Evolutionary conservation across 768 basidiomycete genomes (phyloP).

Genomic region (Collybia sp.): DNA sequence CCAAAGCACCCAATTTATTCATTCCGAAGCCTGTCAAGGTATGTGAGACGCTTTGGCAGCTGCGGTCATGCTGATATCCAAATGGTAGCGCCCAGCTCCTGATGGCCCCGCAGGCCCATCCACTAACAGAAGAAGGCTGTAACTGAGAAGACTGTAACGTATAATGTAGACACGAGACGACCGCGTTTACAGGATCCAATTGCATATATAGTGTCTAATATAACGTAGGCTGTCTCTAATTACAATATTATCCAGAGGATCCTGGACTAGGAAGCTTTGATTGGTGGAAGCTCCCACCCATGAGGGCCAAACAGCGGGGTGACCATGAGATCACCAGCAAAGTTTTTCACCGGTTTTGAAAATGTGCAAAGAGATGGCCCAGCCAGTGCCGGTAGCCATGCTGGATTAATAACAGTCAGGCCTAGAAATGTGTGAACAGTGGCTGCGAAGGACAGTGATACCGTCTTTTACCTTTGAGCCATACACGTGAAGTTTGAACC

Average conservation of each 20-base stretch:
- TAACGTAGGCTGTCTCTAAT: conserved; percentile 4
- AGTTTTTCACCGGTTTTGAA: conserved; percentile 78
- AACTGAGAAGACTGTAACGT: no score
- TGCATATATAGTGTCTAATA: neutral
- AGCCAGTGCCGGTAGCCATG: conserved; percentile 83
- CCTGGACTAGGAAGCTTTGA: conserved; percentile 31
- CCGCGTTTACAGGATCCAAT: neutral
- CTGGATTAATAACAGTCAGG: conserved; percentile 79
- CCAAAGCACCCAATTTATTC: conserved; percentile 37
- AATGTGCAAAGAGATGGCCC: conserved; percentile 81
- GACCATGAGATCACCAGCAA: conserved; percentile 61
- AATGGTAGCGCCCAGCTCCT: conserved; percentile 10
- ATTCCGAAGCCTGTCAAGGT: conserved; percentile 52
- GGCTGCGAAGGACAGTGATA: neutral
- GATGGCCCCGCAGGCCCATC: conserved; percentile 7
- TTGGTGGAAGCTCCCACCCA: conserved; percentile 83
- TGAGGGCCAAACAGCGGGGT: conserved; percentile 84
- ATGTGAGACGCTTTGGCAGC: neutral
- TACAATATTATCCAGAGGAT: conserved; percentile 8
- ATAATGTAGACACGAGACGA: no score
- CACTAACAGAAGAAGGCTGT: conserved; percentile 7
- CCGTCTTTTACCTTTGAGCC: conserved; percentile 65
- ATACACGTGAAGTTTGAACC: conserved; percentile 66
- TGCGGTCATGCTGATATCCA: neutral
- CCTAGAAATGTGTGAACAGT: conserved; percentile 33